phyloP scores from a whole-genome alignment of 306 rosid genomes.

The Bauhinia variegata region DNA sequence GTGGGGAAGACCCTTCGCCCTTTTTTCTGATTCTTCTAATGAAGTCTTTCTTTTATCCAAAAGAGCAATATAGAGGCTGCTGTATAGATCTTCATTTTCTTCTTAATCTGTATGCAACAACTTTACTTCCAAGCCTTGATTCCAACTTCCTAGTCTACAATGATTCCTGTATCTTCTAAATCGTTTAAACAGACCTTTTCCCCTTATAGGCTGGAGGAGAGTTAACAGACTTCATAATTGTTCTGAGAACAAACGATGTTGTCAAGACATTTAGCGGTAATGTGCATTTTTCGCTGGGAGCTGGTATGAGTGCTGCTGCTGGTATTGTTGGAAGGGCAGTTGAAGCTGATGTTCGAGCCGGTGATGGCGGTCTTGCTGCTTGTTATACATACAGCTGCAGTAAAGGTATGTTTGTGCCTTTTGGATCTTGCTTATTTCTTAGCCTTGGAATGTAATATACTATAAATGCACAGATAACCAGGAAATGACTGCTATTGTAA shows the following conservation, averaged over 20 bases:
- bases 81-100: constrained; percentile 4
- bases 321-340: constrained; percentile 82
- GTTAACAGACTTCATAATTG: constrained; percentile 85
- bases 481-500: background rate
- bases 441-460: background rate
- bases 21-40: too few species aligned
- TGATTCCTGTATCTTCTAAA: constrained; percentile 24
- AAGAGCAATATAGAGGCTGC: background rate
- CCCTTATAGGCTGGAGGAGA: constrained; percentile 88
- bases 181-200: constrained; percentile 8
- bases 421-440: background rate
- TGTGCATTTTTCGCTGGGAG: constrained; percentile 83
- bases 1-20: too few species aligned
- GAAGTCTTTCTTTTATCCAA: too few species aligned
- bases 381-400: constrained; percentile 96
- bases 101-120: constrained; percentile 5
- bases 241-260: constrained; percentile 80
- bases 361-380: constrained; percentile 91
- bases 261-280: constrained; percentile 83
- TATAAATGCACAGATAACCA: background rate
- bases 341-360: constrained; percentile 97
- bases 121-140: constrained; percentile 18
- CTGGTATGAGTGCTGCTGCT: constrained; percentile 94
- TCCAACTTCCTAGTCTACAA: constrained; percentile 5
- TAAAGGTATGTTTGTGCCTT: constrained; percentile 66